Conservation (phyloP, 2,329 filamentous ascomycete genomes). For the Didymella glomerata region DNA sequence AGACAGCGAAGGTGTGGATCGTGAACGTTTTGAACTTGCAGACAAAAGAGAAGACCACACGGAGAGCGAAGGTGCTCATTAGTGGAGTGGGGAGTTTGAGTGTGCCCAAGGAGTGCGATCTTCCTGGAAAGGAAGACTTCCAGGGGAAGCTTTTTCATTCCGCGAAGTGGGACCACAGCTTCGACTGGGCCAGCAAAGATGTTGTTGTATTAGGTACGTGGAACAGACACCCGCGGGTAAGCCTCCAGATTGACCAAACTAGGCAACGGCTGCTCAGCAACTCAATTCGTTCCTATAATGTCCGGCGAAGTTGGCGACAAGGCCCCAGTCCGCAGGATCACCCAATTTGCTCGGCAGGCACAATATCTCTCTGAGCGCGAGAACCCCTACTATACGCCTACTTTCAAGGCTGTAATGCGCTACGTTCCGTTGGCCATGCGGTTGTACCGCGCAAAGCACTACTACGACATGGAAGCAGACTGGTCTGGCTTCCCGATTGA, state of each 20-base stretch:
- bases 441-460: conserved; percentile 55
- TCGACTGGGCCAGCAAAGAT: conserved; percentile 56
- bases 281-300: conserved; percentile 59
- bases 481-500: conserved; percentile 55
- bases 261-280: conserved; percentile 60
- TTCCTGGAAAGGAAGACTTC: conserved; percentile 58
- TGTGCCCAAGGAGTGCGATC: conserved; percentile 49
- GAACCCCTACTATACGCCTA: conserved; percentile 53
- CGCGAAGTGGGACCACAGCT: conserved; percentile 56
- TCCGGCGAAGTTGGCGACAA: conserved; percentile 39
- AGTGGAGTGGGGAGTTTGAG: conserved; percentile 41
- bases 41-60: conserved; percentile 29
- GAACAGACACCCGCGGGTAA: no score
- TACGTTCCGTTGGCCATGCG: conserved; percentile 58
- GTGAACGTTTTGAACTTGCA: conserved; percentile 37
- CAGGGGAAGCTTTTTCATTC: conserved; percentile 48
- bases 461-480: conserved; percentile 56
- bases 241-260: conserved; percentile 1
- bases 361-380: conserved; percentile 60
- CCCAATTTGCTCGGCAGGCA: conserved; percentile 61
- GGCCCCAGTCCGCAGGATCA: conserved; percentile 50
- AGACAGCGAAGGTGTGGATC: conserved; percentile 52
- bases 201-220: conserved; percentile 42
- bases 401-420: conserved; percentile 57
- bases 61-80: conserved; percentile 39